Evolutionary conservation across 2,329 filamentous ascomycete species (phyloP).

Genomic region (Aspergillus calidoustus): DNA sequence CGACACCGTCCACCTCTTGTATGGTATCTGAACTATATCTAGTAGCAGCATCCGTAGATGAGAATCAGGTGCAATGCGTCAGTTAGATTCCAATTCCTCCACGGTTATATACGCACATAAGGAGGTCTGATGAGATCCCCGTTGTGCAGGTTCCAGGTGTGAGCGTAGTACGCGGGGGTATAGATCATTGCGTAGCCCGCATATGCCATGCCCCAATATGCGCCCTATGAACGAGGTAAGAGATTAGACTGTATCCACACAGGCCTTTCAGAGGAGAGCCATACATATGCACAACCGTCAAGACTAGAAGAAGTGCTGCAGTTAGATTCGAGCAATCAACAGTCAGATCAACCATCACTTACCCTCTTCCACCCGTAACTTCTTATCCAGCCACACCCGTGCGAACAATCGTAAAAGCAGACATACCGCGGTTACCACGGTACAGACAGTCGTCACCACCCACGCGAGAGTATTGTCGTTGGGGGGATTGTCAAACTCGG

Average conservation of each 20-base stretch:
- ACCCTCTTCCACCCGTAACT: conserved; percentile 29
- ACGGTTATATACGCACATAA: conserved; percentile 15
- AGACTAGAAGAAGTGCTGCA: not conserved
- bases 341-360: not conserved
- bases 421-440: conserved; percentile 25
- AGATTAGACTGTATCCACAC: not conserved
- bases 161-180: conserved; percentile 26
- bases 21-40: too few relatives aligned
- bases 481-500: conserved; percentile 29
- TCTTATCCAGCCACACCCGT: conserved; percentile 24
- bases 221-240: conserved; percentile 15
- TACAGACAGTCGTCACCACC: conserved; percentile 26
- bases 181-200: conserved; percentile 22
- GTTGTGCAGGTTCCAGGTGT: conserved; percentile 27
- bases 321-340: not conserved
- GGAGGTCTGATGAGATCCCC: conserved; percentile 22
- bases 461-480: conserved; percentile 27
- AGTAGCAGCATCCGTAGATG: conserved; percentile 43
- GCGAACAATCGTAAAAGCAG: conserved; percentile 23
- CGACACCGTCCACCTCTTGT: too few relatives aligned
- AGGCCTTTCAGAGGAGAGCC: not conserved
- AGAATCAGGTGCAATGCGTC: conserved; percentile 26
- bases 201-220: conserved; percentile 29
- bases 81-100: not conserved
- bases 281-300: conserved; percentile 19